phyloP scores from a whole-genome alignment of 2,329 filamentous ascomycete genomes.

The Trichoderma sp. region DNA sequence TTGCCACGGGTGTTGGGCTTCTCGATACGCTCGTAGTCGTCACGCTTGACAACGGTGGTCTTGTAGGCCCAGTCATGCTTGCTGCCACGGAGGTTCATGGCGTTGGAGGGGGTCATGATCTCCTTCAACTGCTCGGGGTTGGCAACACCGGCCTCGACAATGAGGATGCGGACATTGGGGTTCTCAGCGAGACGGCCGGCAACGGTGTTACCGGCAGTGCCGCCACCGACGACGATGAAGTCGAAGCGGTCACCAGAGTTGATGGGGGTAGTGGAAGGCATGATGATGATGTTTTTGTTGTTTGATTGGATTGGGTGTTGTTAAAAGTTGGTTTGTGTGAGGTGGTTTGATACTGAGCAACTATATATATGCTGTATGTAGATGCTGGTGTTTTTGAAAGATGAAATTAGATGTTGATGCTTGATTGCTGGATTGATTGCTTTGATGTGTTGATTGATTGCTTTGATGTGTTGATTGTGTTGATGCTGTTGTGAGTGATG shows the following conservation, averaged over 20 bases:
- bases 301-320: slow-evolving; percentile 21
- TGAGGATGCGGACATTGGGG: slow-evolving; percentile 40
- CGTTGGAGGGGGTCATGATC: slow-evolving; percentile 52
- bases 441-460: neutral
- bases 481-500: slow-evolving; percentile 7
- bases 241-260: slow-evolving; percentile 27
- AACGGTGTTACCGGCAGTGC: slow-evolving; percentile 38
- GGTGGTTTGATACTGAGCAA: neutral
- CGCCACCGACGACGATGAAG: slow-evolving; percentile 37
- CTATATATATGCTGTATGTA: neutral
- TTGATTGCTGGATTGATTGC: neutral
- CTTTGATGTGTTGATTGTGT: slow-evolving; percentile 26
- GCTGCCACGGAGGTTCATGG: slow-evolving; percentile 53
- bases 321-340: neutral
- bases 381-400: neutral
- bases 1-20: slow-evolving; percentile 63
- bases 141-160: slow-evolving; percentile 48
- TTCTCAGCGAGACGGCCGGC: slow-evolving; percentile 38
- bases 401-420: neutral
- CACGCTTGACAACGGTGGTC: slow-evolving; percentile 57
- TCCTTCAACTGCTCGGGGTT: slow-evolving; percentile 50
- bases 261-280: slow-evolving; percentile 17
- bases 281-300: slow-evolving; percentile 1
- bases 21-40: slow-evolving; percentile 59
- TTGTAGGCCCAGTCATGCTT: slow-evolving; percentile 62